Evolutionary conservation across 768 basidiomycete species (phyloP), one percentile per base, ranked within the genome.

Genomic region (Suillus subalutaceus): DNA sequence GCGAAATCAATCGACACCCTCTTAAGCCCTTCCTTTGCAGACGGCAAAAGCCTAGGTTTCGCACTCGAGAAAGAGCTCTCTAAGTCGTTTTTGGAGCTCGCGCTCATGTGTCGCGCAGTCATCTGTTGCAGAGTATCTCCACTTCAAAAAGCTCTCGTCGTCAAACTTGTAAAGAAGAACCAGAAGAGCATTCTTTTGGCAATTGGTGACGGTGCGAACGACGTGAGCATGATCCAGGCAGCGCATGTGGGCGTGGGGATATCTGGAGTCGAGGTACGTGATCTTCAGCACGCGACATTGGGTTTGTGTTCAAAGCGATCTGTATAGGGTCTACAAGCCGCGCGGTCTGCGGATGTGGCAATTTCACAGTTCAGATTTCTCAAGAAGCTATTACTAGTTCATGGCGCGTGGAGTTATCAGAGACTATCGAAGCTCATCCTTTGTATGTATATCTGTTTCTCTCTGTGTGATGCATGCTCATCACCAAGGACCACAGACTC

Each of bases 201-300:
- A 4, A 98, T 99, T 61, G 97, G 97, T 26, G 97, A 99, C 69
- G 97, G 97, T 60, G 97, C 97, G 2, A 99, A 98, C 76, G 97
- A 99, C 77, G 97, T 99, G 71, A 94, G 94, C 75, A 99, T 99
- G 97, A 99, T 99, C 66, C 97, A 99, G 75, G 97, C 97, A 43
- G 97, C 97, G 0, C 97, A 99, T 74, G 93, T 99, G 56, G 97
- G 97, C 38, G 91, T 99, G 63, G 97, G 97, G 72, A 99, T 99
- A 58, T 98, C 96, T 55, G 97, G 97, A 63, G 93, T 98, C 30
- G 97, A 99, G 85, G 94, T 93, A 70, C 16, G 82, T 72, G 6
- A 38, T 43, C 5, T 8, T 30, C 16, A 2, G n/a, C 66, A 18
- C 37, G 15, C 53, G 58, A 23, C 7, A 32, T 44, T 23, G 38